Evolutionary conservation across 2,329 filamentous ascomycete genomes (phyloP), one percentile per base, ranked within the genome.

Genomic region (Microdochium paspali): DNA sequence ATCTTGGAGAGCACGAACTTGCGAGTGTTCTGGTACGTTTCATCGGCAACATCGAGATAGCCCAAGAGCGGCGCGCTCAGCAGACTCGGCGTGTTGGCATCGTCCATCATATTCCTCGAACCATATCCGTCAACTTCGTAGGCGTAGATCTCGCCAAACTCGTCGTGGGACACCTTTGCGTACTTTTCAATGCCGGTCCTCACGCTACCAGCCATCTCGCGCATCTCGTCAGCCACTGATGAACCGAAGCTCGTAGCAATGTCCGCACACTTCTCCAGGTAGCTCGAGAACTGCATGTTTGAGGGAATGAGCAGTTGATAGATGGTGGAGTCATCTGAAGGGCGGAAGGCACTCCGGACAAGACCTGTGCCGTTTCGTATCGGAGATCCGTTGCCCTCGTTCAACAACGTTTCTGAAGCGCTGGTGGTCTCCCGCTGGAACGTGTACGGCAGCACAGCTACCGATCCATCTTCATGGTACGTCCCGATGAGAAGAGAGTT

Each of bases 231-330:
- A 1, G 73, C 69, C 6, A 61, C 51, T 21, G 12, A 12, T 18
- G 35, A 40, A 20, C 5, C 35, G 35, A 3, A 18, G n/a, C 48
- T 51, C 2, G 48, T 48, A 58, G 63, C 58, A 45, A 67, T 54
- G 56, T 62, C 39, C 66, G 68, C 48, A 62, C 68, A 53, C 63
- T 63, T 49, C 7, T 65, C 65, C 1, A 84, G 66, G 53, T 77
- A 80, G 32, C 70, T 65, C 28, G 76, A 71, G 57, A 84, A 79
- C 75, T 82, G 80, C 79, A 84, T 83, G 59, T 91, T 91, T 13
- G 83, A 79, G 0, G 87, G 87, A 55, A 90, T 86, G 61, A 89
- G 81, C 60, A 85, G 86, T 53, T 87, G 85, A 50, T 87, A 77
- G 42, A 85, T 89, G 1, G 83, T 86, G 24, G 86, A 79, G 61